Evolutionary conservation across 495 filamentous ascomycete genomes (phyloP), one percentile per base, ranked within the genome.

Genomic region (Geopyxis carbonaria): DNA sequence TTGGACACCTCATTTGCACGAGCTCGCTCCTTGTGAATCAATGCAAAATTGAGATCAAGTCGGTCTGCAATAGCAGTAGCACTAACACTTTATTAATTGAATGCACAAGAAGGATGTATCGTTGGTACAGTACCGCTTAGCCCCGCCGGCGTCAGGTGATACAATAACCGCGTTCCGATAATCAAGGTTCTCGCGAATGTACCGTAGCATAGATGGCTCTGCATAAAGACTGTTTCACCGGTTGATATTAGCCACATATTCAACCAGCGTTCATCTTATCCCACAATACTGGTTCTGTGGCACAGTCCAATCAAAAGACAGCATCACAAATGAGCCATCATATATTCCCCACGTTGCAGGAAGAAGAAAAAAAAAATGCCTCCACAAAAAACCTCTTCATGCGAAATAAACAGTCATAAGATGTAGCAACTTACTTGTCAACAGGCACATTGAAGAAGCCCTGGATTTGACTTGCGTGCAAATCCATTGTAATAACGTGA

Each of bases 381-480:
- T n/a, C 2, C 13, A 1, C 32, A n/a, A n/a, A n/a, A n/a, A n/a
- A 28, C 25, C 7, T n/a, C 25, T n/a, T 7, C 25, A 28, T 8
- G 25, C 7, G 25, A 28, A 28, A 28, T 8, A 28, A 29, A 40
- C 7, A 30, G 14, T 1, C 15, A 40, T 13, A 28, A n/a, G 6
- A 22, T 22, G 22, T 8, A 5, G 18, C 14, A 34, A 34, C 40
- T 11, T 27, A 43, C 30, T 41, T 41, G 42, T 97, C 89, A 29
- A 92, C 86, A 11, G 89, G 89, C 29, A 97, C 84, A 56, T 91
- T 93, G 68, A 97, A 97, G 68, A 97, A 97, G 31, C 89, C 89
- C 61, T 80, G 73, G 39, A 78, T 77, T 67, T 86, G 78, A 34
- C 70, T 75, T 28, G 75, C 76, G 52, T 80, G 77, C 40, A 82